Evolutionary conservation across 164 flowering plant genomes (phyloP).

Genomic region (Sedum album): DNA sequence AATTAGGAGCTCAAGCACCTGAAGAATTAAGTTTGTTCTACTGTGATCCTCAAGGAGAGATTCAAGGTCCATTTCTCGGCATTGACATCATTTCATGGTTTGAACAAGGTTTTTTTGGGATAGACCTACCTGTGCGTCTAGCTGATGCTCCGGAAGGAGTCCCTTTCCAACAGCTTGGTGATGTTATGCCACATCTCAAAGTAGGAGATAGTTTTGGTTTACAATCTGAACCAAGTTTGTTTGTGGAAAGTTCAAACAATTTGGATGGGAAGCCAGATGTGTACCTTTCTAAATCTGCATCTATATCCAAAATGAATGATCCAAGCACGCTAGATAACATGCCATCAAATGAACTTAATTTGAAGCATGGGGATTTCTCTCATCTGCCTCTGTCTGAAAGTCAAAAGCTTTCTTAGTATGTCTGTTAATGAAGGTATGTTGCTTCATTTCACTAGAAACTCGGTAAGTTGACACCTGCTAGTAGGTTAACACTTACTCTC

Average conservation of each 20-base stretch:
- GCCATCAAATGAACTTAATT: neutral
- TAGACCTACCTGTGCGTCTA: conserved; percentile 66
- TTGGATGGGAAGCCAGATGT: conserved; percentile 28
- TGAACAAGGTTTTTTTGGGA: conserved; percentile 85
- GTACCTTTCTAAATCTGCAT: conserved; percentile 6
- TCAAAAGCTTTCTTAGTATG: conserved; percentile 34
- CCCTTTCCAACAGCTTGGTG: conserved; percentile 58
- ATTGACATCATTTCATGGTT: conserved; percentile 84
- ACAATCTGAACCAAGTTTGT: conserved; percentile 14
- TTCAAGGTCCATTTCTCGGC: conserved; percentile 87
- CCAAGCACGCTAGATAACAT: neutral
- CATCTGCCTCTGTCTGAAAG: conserved; percentile 29
- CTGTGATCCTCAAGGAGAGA: conserved; percentile 83
- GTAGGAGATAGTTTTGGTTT: conserved; percentile 15
- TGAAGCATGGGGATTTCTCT: conserved; percentile 10
- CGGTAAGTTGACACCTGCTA: conserved; percentile 9
- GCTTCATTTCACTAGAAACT: conserved; percentile 4
- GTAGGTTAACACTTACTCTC: conserved; percentile 3
- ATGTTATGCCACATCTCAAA: conserved; percentile 69
- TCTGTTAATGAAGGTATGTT: conserved; percentile 57
- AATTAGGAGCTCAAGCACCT: conserved; percentile 21
- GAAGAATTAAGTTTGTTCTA: conserved; percentile 74
- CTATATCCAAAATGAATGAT: neutral
- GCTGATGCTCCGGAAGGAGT: conserved; percentile 69
- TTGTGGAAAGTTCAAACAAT: conserved; percentile 22